These are phyloP conservation scores for Hsuehochloa calcarea DNA, from an alignment of 176 grass and related monocot species.

Conservation along the genomic window DNA sequence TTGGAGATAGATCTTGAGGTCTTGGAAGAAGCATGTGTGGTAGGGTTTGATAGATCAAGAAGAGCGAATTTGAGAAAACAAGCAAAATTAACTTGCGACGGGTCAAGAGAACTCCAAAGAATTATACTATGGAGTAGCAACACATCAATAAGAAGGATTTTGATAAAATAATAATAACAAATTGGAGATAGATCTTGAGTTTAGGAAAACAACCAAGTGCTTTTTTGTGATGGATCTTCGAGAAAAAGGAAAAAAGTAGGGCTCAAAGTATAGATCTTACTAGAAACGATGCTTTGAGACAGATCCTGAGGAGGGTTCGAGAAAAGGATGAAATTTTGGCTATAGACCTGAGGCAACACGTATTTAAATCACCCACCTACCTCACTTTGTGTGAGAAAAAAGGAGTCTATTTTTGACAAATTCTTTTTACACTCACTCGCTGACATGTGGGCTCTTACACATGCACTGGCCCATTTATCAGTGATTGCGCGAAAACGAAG, in stretches of 20 bases:
- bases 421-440: too few species aligned
- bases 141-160: too few species aligned
- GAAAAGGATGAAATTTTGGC: not conserved
- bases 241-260: not conserved
- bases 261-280: not conserved
- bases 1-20: not conserved
- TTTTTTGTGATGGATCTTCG: not conserved
- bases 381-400: not conserved
- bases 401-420: not conserved
- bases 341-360: accelerated
- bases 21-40: not conserved
- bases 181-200: not conserved
- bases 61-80: not conserved
- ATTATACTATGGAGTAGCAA: not conserved
- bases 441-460: not conserved
- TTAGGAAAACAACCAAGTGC: not conserved
- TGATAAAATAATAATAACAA: not conserved
- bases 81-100: too few species aligned
- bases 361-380: not conserved
- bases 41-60: not conserved
- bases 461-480: not conserved
- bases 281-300: not conserved
- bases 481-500: not conserved
- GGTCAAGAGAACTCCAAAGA: not conserved
- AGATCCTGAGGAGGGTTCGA: not conserved